Percentiles rank a stretch among this genome's conserved stretches.
Conservation (phyloP, 257 asterid genomes). For the Plectranthus barbatus region DNA sequence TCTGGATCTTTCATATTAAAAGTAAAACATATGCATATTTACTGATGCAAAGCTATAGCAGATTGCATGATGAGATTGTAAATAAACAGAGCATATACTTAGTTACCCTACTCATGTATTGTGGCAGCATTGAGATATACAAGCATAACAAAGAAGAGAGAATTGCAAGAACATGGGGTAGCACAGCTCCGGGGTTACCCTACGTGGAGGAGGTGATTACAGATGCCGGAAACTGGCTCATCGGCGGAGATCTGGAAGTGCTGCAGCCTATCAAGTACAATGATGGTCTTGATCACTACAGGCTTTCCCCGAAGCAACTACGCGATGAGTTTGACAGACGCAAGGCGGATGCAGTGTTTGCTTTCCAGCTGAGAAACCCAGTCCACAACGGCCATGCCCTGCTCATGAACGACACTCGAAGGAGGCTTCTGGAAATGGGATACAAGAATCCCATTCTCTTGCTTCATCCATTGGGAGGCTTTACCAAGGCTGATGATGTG, state of each 20-base stretch:
- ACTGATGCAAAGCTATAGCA: background rate
- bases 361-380: slow-evolving; percentile 85
- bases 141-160: slow-evolving; percentile 87
- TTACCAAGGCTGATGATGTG: slow-evolving; percentile 78
- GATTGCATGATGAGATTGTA: background rate
- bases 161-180: slow-evolving; percentile 89
- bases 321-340: slow-evolving; percentile 63
- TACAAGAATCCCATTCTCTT: slow-evolving; percentile 75
- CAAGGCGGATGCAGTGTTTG: slow-evolving; percentile 79
- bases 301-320: slow-evolving; percentile 72
- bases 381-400: slow-evolving; percentile 86
- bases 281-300: slow-evolving; percentile 77
- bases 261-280: slow-evolving; percentile 60
- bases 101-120: background rate
- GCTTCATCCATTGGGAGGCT: slow-evolving; percentile 90
- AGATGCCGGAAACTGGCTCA: slow-evolving; percentile 76
- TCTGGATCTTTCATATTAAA: too few species aligned
- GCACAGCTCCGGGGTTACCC: slow-evolving; percentile 73
- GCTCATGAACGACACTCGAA: slow-evolving; percentile 78
- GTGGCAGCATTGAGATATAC: slow-evolving; percentile 60
- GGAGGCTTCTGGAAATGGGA: slow-evolving; percentile 67
- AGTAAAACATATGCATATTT: too few species aligned
- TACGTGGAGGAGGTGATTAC: slow-evolving; percentile 75
- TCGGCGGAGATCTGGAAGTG: slow-evolving; percentile 85
- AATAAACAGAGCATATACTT: background rate